These are phyloP conservation scores for Abrus precatorius DNA, from an alignment of 306 rosid species.

Conservation along the genomic window DNA sequence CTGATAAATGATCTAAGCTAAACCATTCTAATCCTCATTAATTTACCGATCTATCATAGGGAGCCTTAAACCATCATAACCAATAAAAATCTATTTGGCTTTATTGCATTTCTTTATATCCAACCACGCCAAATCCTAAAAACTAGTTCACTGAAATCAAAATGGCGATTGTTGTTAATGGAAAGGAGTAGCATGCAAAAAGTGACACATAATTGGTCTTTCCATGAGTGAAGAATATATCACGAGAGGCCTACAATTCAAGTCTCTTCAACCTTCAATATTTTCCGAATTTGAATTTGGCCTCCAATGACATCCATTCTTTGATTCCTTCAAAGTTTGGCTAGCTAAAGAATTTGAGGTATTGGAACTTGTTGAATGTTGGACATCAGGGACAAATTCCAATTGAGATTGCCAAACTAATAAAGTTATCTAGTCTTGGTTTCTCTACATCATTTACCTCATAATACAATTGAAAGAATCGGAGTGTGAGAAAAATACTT, in stretches of 20 bases:
- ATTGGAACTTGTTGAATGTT: slow-evolving; percentile 41
- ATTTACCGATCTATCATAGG: neutral
- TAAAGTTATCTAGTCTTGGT: slow-evolving; percentile 40
- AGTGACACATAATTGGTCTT: slow-evolving; percentile 38
- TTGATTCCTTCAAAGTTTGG: slow-evolving; percentile 28
- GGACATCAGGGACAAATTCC: slow-evolving; percentile 47
- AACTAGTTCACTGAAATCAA: slow-evolving; percentile 44
- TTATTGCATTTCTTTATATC: slow-evolving; percentile 21
- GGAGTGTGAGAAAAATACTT: no score
- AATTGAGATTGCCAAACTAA: slow-evolving; percentile 41
- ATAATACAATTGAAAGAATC: neutral
- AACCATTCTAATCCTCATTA: neutral
- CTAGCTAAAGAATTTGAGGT: slow-evolving; percentile 33
- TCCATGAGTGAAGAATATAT: slow-evolving; percentile 47
- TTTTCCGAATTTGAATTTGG: slow-evolving; percentile 50
- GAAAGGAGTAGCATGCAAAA: slow-evolving; percentile 57
- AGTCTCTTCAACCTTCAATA: slow-evolving; percentile 44
- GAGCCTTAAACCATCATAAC: neutral
- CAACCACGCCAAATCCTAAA: neutral
- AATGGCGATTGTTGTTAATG: slow-evolving; percentile 54
- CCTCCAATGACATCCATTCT: neutral
- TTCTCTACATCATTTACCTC: neutral
- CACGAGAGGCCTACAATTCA: slow-evolving; percentile 30
- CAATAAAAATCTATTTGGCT: slow-evolving; percentile 7
- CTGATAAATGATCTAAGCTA: neutral